Conservation (phyloP, 2,329 filamentous ascomycete genomes). For the Nemania sp. region DNA sequence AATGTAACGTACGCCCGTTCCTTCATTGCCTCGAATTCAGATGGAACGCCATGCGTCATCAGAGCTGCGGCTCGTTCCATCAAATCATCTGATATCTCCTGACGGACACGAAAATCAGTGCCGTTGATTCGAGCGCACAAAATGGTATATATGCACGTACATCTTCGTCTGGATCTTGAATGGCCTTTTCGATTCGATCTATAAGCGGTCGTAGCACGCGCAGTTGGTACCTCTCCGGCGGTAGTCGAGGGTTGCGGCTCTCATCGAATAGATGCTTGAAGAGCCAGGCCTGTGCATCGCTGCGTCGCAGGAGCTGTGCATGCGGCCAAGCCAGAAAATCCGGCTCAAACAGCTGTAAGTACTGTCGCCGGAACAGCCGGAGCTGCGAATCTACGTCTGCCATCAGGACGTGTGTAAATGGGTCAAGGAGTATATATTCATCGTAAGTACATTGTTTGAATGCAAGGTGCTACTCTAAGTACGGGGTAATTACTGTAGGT, state of each 20-base stretch:
- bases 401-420: slow-evolving; percentile 6
- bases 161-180: slow-evolving; percentile 66
- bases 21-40: slow-evolving; percentile 49
- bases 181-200: slow-evolving; percentile 58
- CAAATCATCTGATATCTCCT: slow-evolving; percentile 64
- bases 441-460: not conserved
- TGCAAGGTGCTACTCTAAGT: not conserved
- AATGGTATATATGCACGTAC: slow-evolving; percentile 19
- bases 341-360: slow-evolving; percentile 39
- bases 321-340: slow-evolving; percentile 41
- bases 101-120: not conserved
- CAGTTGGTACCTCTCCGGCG: slow-evolving; percentile 62
- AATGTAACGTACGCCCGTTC: slow-evolving; percentile 66
- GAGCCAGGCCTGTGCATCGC: slow-evolving; percentile 43
- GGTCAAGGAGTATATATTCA: not conserved
- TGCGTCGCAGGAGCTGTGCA: slow-evolving; percentile 30
- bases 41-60: slow-evolving; percentile 46
- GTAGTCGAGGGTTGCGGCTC: slow-evolving; percentile 48
- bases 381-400: slow-evolving; percentile 35
- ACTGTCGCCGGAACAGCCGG: slow-evolving; percentile 36
- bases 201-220: slow-evolving; percentile 63
- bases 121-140: not conserved
- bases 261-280: slow-evolving; percentile 61
- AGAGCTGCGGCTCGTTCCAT: slow-evolving; percentile 58
- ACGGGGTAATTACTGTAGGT: no score